Conservation (phyloP, 371 early-diverging fungal species). For the Actinomortierella ambigua region DNA sequence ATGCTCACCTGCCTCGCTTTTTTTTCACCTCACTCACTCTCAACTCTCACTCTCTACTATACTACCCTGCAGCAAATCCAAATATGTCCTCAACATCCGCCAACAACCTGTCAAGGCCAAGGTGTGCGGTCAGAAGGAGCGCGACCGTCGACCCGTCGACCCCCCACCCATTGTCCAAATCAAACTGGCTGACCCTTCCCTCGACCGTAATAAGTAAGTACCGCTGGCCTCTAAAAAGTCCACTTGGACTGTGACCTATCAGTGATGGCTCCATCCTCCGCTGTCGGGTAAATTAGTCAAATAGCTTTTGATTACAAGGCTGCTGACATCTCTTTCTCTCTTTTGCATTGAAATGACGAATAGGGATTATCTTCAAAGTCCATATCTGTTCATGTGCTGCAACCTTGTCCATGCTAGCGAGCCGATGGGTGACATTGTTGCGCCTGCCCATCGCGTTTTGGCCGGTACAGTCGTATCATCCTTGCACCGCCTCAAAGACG, state of each 20-base stretch:
- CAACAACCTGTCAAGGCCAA: constrained; percentile 43
- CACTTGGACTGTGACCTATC: too few relatives aligned
- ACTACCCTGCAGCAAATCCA: constrained; percentile 18
- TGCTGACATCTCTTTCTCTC: not conserved
- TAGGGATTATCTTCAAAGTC: constrained; percentile 80
- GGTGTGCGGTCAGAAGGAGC: constrained; percentile 41
- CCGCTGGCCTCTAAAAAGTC: not conserved
- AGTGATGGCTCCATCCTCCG: too few relatives aligned
- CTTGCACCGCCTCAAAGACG: constrained; percentile 85
- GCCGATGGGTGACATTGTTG: constrained; percentile 28
- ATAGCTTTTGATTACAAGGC: not conserved
- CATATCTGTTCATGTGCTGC: constrained; percentile 84
- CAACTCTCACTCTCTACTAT: too few relatives aligned
- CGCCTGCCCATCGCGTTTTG: constrained; percentile 44
- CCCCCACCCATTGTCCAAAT: constrained; percentile 93
- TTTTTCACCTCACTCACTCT: too few relatives aligned
- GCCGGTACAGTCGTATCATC: constrained; percentile 92
- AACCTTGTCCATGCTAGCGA: constrained; percentile 43
- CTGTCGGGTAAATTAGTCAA: constrained; percentile 1
- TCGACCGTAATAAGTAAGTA: constrained; percentile 36
- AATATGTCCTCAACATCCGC: constrained; percentile 38
- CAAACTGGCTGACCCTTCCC: constrained; percentile 61
- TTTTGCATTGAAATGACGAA: not conserved
- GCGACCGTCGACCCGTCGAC: constrained; percentile 91
- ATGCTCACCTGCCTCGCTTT: too few relatives aligned